phyloP scores from a whole-genome alignment of 2,329 filamentous ascomycete genomes.

The Apiospora arundinis region DNA sequence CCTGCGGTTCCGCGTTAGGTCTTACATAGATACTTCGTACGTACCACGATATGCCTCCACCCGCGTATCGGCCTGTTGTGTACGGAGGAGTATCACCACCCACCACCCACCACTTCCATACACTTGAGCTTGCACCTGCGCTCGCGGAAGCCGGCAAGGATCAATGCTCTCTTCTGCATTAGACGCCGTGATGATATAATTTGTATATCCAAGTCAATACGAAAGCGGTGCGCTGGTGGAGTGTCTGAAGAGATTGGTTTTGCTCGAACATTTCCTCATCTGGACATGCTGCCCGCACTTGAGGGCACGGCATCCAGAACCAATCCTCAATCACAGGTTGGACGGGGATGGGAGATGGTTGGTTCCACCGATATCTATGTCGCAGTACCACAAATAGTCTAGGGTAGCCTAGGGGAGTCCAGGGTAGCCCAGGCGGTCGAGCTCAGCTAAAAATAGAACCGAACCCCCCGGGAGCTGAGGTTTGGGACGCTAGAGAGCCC shows the following conservation, averaged over 20 bases:
- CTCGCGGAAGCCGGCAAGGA: neutral
- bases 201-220: neutral
- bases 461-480: neutral
- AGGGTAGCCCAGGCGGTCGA: slow-evolving; percentile 1
- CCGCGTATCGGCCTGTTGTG: too few species aligned
- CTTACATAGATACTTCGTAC: too few species aligned
- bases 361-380: neutral
- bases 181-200: neutral
- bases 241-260: neutral
- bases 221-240: neutral
- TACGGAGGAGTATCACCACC: too few species aligned
- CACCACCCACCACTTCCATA: too few species aligned
- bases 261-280: neutral
- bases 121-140: neutral
- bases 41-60: too few species aligned
- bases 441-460: slow-evolving; percentile 6
- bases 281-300: neutral
- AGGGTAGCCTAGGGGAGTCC: neutral
- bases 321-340: neutral
- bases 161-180: neutral
- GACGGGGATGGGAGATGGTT: slow-evolving; percentile 12
- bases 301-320: neutral
- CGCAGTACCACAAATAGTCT: slow-evolving; percentile 2
- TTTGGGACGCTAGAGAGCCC: neutral
- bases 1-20: too few species aligned